A percentile compares a stretch with the other conserved stretches of the same genome.
These are phyloP conservation scores for Agastache rugosa DNA, from an alignment of 257 asterid genomes.

Conservation along the genomic window DNA sequence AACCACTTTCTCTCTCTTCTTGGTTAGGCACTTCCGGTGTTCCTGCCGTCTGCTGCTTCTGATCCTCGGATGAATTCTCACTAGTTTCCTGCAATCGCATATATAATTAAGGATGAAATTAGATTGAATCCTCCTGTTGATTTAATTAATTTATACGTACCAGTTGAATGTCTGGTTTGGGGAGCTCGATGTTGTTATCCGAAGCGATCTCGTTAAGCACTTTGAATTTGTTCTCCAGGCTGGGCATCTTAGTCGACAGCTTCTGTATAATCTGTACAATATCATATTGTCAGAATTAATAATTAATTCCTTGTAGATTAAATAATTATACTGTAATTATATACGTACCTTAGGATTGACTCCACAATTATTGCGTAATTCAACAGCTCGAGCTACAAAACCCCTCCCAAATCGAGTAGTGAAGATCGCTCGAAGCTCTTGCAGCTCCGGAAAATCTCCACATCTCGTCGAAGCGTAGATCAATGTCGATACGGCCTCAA, in stretches of 20 bases:
- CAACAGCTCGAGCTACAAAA: conserved; percentile 67
- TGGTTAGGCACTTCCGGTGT: neutral
- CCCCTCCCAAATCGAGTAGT: conserved; percentile 67
- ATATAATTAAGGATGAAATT: neutral
- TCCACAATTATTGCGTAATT: conserved; percentile 86
- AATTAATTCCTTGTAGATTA: neutral
- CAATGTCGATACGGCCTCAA: conserved; percentile 72
- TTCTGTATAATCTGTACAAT: conserved; percentile 68
- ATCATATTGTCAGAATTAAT: neutral
- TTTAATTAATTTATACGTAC: conserved; percentile 30
- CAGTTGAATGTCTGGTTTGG: conserved; percentile 37
- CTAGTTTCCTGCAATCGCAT: neutral
- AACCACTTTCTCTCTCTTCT: conserved; percentile 28
- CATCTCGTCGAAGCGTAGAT: conserved; percentile 81
- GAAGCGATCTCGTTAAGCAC: conserved; percentile 71
- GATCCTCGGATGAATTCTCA: neutral
- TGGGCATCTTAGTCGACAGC: conserved; percentile 76
- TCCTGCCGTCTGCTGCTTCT: neutral
- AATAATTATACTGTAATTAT: neutral
- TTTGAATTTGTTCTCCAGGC: conserved; percentile 62
- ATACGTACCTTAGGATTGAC: conserved; percentile 67
- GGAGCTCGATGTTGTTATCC: conserved; percentile 66
- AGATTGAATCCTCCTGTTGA: too few species aligned
- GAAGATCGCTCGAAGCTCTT: conserved; percentile 64
- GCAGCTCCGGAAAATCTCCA: conserved; percentile 96